These are phyloP conservation scores for Ophiocordyceps sinensis DNA, from an alignment of 2,329 filamentous ascomycete species.

Conservation along the genomic window DNA sequence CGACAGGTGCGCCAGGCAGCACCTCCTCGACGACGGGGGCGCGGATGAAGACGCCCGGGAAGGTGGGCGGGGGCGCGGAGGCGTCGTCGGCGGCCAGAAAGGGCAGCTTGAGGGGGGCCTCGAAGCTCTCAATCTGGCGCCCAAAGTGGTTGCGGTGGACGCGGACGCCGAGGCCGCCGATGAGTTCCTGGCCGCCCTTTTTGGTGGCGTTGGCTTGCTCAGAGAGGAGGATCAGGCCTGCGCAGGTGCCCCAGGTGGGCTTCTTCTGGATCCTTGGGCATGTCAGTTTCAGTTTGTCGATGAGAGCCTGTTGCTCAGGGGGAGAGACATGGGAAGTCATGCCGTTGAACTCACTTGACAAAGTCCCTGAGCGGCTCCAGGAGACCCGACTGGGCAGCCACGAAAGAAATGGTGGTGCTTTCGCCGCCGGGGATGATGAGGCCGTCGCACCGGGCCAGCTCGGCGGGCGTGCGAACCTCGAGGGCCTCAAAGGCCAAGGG, in stretches of 20 bases:
- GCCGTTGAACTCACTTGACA: conserved; percentile 54
- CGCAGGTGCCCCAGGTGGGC: conserved; percentile 92
- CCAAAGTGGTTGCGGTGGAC: conserved; percentile 95
- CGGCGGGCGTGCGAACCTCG: conserved; percentile 62
- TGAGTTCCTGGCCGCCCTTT: conserved; percentile 79
- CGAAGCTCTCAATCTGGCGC: conserved; percentile 82
- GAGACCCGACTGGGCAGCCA: conserved; percentile 67
- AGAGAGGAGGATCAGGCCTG: conserved; percentile 80
- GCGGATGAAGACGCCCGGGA: conserved; percentile 81
- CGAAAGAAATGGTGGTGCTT: conserved; percentile 82
- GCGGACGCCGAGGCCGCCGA: conserved; percentile 79
- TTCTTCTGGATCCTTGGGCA: conserved; percentile 51
- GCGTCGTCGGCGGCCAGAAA: conserved; percentile 37
- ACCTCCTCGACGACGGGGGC: conserved; percentile 86
- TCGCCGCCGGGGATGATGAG: conserved; percentile 89
- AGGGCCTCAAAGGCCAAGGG: conserved; percentile 43
- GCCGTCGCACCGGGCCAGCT: conserved; percentile 63
- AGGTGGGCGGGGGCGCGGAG: conserved; percentile 20
- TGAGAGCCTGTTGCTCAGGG: not conserved
- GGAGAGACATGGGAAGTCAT: too few relatives aligned
- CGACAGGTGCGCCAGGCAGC: conserved; percentile 31
- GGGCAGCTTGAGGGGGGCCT: conserved; percentile 56
- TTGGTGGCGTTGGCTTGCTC: conserved; percentile 82
- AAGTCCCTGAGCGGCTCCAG: conserved; percentile 77
- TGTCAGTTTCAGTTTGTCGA: not conserved